A percentile compares a stretch with the other conserved stretches of the same genome.
phyloP scores from a whole-genome alignment of 1,284 basidiomycete species.

The Leccinum subspadiceum region DNA sequence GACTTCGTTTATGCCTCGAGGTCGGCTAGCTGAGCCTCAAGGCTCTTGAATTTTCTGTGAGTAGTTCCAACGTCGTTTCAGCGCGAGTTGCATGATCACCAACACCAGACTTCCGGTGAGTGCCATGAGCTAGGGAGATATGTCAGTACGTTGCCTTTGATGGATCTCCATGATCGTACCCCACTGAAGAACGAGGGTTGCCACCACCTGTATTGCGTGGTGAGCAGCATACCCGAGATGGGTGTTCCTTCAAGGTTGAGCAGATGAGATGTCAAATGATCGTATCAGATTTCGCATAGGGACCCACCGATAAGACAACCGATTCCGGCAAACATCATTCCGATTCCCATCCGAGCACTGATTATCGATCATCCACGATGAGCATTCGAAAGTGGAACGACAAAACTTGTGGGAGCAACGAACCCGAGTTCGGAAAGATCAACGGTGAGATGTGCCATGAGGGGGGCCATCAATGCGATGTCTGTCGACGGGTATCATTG shows the following conservation, averaged over 20 bases:
- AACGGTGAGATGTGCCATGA: conserved; percentile 32
- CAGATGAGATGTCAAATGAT: background rate
- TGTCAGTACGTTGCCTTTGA: conserved; percentile 1
- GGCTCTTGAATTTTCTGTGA: background rate
- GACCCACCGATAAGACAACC: conserved; percentile 19
- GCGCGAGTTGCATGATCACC: conserved; percentile 14
- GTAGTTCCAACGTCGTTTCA: conserved; percentile 9
- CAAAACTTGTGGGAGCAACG: background rate
- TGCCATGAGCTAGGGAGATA: conserved; percentile 13
- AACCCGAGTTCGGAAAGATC: conserved; percentile 33
- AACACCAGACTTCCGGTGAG: conserved; percentile 16
- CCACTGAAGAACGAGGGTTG: conserved; percentile 26
- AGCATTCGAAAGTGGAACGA: background rate
- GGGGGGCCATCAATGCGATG: conserved; percentile 32
- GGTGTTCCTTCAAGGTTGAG: conserved; percentile 20
- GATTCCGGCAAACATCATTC: conserved; percentile 5
- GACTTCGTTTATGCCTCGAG: background rate
- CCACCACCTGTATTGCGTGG: conserved; percentile 31
- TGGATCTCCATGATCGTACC: conserved; percentile 11
- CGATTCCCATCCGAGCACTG: conserved; percentile 30
- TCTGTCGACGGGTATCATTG: conserved; percentile 16
- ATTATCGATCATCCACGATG: background rate
- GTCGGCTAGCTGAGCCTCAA: background rate
- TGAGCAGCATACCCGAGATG: conserved; percentile 28
- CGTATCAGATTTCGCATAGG: background rate